Percentiles rank a stretch among this genome's conserved stretches.
Evolutionary conservation across 1,284 basidiomycete species (phyloP).

Genomic region (Naganishia liquefaciens): DNA sequence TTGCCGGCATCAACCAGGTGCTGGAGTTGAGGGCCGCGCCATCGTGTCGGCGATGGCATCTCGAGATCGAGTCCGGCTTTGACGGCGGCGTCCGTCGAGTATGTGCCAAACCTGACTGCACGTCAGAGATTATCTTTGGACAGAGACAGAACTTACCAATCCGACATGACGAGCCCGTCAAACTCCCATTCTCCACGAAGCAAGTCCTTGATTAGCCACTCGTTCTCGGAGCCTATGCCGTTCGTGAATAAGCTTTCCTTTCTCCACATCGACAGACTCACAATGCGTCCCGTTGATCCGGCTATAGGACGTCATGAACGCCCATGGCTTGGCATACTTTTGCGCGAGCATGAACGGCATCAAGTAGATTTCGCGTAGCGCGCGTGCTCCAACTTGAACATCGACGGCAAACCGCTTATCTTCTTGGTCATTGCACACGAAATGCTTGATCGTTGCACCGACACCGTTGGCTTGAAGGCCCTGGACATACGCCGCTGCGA

Average conservation of each 20-base stretch:
- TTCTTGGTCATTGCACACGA: conserved; percentile 43
- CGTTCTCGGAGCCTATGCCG: conserved; percentile 61
- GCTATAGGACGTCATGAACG: conserved; percentile 69
- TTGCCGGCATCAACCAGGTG: conserved; percentile 67
- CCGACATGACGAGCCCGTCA: conserved; percentile 63
- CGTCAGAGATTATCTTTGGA: neutral
- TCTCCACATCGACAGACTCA: neutral
- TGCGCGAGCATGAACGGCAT: conserved; percentile 58
- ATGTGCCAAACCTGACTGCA: conserved; percentile 63
- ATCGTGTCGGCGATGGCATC: conserved; percentile 46
- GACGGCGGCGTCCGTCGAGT: conserved; percentile 65
- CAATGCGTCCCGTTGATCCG: conserved; percentile 63
- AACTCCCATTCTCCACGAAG: conserved; percentile 70
- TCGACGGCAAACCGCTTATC: conserved; percentile 52
- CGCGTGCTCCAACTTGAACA: conserved; percentile 64
- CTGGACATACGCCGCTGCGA: conserved; percentile 66
- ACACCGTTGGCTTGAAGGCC: conserved; percentile 67
- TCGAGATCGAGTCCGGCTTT: conserved; percentile 77
- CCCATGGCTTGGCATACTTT: conserved; percentile 62
- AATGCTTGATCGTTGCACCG: conserved; percentile 61
- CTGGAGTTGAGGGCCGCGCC: conserved; percentile 56
- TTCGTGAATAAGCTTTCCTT: neutral
- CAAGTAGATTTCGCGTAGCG: conserved; percentile 61
- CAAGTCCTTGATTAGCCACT: conserved; percentile 60
- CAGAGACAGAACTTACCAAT: conserved; percentile 59